Base-by-base conservation (phyloP, 306 rosid genomes). In the Gastrolobium villosum region DNA sequence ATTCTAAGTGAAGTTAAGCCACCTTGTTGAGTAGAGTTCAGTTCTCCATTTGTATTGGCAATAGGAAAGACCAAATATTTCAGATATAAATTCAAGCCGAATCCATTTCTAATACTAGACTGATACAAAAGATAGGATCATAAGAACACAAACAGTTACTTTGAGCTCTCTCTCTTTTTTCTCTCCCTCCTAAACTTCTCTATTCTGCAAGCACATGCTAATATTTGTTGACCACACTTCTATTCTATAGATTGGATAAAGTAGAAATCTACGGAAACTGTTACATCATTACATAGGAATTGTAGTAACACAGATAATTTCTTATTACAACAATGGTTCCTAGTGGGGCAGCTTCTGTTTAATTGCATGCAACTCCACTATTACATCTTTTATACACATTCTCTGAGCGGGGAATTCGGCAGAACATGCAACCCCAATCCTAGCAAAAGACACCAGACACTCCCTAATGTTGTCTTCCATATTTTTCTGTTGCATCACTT, bases 361-460 rank as follows among this genome's bases (percentile, higher is more conserved):
- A 13, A 53, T 65, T 32, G 81, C 56, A 40, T 7, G 36, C 46
- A 76, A 53, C 56, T 76, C 74, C 26, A 5, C 10, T 4, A 65
- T 36, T 14, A 31, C 74, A 65, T 40, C 57, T 30, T 76, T 53
- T 40, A 53, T 53, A 7, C 36, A 5, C 56, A 65, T 65, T 55
- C 66, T 13, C 13, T 54, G 37, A n/a, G 10, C 1, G 0, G 81
- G 57, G 5, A 66, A 31, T 44, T 77, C 67, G 31, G 35, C 67
- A 32, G 60, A 77, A 43, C 81, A 77, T 5, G 67, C 75, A 48
- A 77, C 56, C 41, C 81, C 26, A 20, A 20, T 20, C 26, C 26
- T 20, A 20, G 26, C 26, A 20, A 20, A 20, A 20, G 26, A 20
- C 75, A 54, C 55, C 7, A 66, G 39, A 32, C 37, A 65, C 3